Base-by-base conservation (phyloP, 495 filamentous ascomycete genomes). In the Trichoderma reesei region DNA sequence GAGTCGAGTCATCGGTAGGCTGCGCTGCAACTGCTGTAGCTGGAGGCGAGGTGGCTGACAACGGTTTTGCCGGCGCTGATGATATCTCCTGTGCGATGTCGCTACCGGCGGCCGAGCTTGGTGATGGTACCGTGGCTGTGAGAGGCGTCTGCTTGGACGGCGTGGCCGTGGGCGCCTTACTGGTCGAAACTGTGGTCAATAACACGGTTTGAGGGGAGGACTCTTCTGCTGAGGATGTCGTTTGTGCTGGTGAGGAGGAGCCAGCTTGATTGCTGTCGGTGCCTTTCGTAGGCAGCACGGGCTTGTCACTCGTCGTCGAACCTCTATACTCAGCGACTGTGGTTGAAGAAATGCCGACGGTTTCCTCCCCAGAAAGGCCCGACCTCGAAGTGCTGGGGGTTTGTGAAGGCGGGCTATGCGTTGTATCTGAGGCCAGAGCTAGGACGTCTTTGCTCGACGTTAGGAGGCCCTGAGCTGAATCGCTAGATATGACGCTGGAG, bases 1-100 rank as follows among this genome's bases (percentile, higher is more conserved):
- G 59, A 68, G 64, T 66, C 60, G 65, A 60, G 37, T 64, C 36
- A 63, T 56, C 51, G 4, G 51, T 56, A 26, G 51, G 51, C 26
- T 31, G 31, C 3, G 51, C 26, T 56, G 14, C 26, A 33, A 26
- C 9, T 2, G 51, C 33, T 33, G 8, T 33, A 14, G 26, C 11
- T 56, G 33, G 51, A 56, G 51, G 34, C 2, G 26, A 5, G 34
- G 11, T 31, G 51, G 20, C 34, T 14, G 51, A 31, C 3, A 14
- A 56, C 3, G 31, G 9, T 34, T 31, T 13, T 31, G 20, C 4
- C 11, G 51, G 9, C 18, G 51, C 6, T 13, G 51, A 8, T 36
- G 51, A 1, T 3, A 26, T 33, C 34, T 14, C 10, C 20, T 33
- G 5, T 31, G 6, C 26, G 11, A n/a, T n/a, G 14, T 56, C 51